These are phyloP conservation scores for Trypethelium eluteriae DNA, from an alignment of 495 filamentous ascomycete species.

Conservation along the genomic window DNA sequence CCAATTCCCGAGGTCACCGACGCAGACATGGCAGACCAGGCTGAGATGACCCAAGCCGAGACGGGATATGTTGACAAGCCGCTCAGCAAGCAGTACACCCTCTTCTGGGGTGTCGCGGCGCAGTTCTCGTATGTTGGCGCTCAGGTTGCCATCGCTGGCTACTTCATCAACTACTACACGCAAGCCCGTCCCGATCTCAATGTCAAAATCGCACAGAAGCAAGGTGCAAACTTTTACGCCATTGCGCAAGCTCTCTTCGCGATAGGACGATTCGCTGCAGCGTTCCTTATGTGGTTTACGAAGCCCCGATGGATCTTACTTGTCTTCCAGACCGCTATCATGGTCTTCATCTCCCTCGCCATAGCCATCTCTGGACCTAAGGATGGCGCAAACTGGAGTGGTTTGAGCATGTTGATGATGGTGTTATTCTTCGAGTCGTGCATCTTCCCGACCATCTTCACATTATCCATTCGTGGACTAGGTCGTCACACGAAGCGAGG, in stretches of 20 bases:
- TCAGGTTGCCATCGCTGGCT: constrained; percentile 54
- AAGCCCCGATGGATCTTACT: constrained; percentile 33
- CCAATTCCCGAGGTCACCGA: constrained; percentile 67
- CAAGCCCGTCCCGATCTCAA: constrained; percentile 25
- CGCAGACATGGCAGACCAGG: constrained; percentile 58
- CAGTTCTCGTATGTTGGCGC: constrained; percentile 68
- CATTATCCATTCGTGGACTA: constrained; percentile 59
- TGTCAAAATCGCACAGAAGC: constrained; percentile 9
- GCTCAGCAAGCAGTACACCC: constrained; percentile 54
- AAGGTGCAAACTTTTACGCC: constrained; percentile 48
- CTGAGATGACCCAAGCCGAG: constrained; percentile 36
- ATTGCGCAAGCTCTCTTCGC: constrained; percentile 61
- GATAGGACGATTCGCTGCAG: constrained; percentile 55
- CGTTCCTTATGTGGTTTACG: constrained; percentile 39
- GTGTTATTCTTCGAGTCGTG: constrained; percentile 64
- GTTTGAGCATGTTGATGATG: constrained; percentile 53
- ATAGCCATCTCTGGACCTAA: constrained; percentile 43
- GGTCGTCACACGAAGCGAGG: constrained; percentile 64
- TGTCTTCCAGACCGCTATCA: constrained; percentile 33
- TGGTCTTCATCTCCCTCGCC: constrained; percentile 50
- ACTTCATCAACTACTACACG: constrained; percentile 47
- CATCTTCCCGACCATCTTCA: constrained; percentile 65
- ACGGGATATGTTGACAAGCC: constrained; percentile 43
- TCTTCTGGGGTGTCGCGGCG: constrained; percentile 58
- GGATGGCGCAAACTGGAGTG: constrained; percentile 31